Evolutionary conservation across 202 grass and related monocot species (phyloP).

Genomic region (Zizania palustris): DNA sequence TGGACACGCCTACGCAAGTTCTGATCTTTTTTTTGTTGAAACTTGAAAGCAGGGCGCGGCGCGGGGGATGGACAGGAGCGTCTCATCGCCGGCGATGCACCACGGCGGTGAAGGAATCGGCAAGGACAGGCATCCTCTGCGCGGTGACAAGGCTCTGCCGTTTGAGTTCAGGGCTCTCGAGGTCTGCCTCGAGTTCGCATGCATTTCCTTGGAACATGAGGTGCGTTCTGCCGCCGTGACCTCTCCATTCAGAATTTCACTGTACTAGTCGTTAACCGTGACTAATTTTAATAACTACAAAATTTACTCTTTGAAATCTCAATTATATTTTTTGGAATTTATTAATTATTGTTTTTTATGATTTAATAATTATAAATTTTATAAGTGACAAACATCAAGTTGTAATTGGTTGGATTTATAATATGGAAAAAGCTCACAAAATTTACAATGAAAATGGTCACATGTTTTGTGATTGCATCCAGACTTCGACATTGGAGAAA

Average conservation of each 20-base stretch:
- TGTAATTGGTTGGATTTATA: too few species aligned
- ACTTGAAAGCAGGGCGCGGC: not conserved
- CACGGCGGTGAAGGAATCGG: not conserved
- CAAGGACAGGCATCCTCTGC: not conserved
- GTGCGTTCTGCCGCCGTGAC: slow-evolving; percentile 14
- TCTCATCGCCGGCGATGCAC: not conserved
- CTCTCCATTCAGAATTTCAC: not conserved
- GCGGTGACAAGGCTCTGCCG: slow-evolving; percentile 42
- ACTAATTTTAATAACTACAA: too few species aligned
- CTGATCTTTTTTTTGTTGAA: not conserved
- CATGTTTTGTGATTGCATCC: slow-evolving; percentile 32
- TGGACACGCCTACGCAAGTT: not conserved
- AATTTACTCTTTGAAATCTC: too few species aligned
- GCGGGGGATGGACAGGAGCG: not conserved
- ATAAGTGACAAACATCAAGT: too few species aligned
- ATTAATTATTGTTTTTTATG: too few species aligned
- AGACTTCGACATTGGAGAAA: slow-evolving; percentile 62
- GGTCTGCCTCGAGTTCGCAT: slow-evolving; percentile 56
- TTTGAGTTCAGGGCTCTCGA: slow-evolving; percentile 75
- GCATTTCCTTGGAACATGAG: slow-evolving; percentile 63
- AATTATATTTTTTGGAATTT: too few species aligned
- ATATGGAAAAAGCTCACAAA: too few species aligned
- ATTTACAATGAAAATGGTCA: too few species aligned
- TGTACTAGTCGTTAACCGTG: too few species aligned
- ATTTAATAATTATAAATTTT: too few species aligned